These are phyloP conservation scores for Amylocarpus encephaloides DNA, from an alignment of 2,329 filamentous ascomycete genomes.

Conservation along the genomic window DNA sequence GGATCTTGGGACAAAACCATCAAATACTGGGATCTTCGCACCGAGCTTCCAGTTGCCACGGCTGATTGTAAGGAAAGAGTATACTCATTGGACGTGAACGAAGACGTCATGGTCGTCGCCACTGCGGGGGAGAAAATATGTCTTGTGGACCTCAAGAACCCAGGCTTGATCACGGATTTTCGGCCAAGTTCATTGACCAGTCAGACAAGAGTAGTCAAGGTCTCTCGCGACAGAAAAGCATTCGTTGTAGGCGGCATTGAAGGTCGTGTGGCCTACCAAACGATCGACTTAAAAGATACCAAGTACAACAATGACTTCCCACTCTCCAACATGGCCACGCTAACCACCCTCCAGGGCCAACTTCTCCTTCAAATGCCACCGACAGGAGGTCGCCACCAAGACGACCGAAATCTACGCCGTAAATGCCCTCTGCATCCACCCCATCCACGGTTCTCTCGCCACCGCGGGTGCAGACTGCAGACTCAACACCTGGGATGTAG, in stretches of 20 bases:
- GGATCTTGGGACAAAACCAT: slow-evolving; percentile 85
- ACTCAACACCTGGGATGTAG: slow-evolving; percentile 92
- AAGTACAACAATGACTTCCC: not conserved
- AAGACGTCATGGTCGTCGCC: slow-evolving; percentile 79
- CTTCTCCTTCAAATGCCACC: slow-evolving; percentile 98
- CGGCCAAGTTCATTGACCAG: slow-evolving; percentile 90
- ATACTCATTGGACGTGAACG: slow-evolving; percentile 84
- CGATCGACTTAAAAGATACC: not conserved
- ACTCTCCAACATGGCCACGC: not conserved
- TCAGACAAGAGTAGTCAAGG: slow-evolving; percentile 89
- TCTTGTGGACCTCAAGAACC: slow-evolving; percentile 80
- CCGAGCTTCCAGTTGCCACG: slow-evolving; percentile 53
- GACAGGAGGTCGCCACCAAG: slow-evolving; percentile 65
- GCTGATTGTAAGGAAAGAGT: slow-evolving; percentile 65
- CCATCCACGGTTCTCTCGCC: slow-evolving; percentile 87
- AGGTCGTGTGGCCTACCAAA: slow-evolving; percentile 58
- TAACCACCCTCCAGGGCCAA: slow-evolving; percentile 52
- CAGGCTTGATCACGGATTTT: slow-evolving; percentile 85
- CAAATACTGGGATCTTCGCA: slow-evolving; percentile 77
- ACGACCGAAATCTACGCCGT: slow-evolving; percentile 82
- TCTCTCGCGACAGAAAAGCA: slow-evolving; percentile 80
- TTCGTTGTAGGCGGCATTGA: slow-evolving; percentile 93
- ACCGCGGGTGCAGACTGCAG: slow-evolving; percentile 90
- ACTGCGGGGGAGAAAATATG: slow-evolving; percentile 93
- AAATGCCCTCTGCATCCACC: slow-evolving; percentile 95